phyloP scores from a whole-genome alignment of 1,139 yeast species.

The Citeromyces siamensis region DNA sequence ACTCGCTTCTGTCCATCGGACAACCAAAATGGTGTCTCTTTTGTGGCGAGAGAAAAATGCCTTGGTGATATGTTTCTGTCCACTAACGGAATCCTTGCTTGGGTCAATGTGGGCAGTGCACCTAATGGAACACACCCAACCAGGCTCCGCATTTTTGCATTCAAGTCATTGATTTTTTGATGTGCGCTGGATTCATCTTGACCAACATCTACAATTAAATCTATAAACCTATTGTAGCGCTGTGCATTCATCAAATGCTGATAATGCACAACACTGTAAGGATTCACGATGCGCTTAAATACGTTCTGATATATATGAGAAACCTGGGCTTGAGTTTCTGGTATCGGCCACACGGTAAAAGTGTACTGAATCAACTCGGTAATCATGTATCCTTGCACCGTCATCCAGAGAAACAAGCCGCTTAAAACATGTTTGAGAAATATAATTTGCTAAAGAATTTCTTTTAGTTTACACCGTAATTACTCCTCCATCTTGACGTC shows the following conservation, averaged over 20 bases:
- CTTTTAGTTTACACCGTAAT: too few species aligned
- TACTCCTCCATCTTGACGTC: not conserved
- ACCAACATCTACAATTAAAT: not conserved
- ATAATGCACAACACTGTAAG: not conserved
- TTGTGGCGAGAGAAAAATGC: not conserved
- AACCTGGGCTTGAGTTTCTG: not conserved
- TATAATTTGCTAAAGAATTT: too few species aligned
- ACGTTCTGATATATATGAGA: not conserved
- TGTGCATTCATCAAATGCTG: not conserved
- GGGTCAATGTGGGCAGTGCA: not conserved
- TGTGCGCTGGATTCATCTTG: not conserved
- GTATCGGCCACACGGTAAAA: slow-evolving; percentile 1
- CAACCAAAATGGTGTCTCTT: not conserved
- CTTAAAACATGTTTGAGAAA: too few species aligned
- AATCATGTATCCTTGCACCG: not conserved
- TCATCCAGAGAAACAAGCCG: too few species aligned
- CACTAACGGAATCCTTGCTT: not conserved
- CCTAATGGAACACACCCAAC: not conserved
- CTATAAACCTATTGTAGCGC: not conserved
- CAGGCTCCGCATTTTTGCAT: not conserved
- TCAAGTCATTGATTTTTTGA: not conserved
- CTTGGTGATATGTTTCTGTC: not conserved
- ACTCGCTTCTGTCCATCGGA: not conserved
- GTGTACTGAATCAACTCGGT: not conserved
- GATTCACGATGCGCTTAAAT: not conserved